phyloP scores from a whole-genome alignment of 1,284 basidiomycete genomes.

The Exobasidium rhododendri region DNA sequence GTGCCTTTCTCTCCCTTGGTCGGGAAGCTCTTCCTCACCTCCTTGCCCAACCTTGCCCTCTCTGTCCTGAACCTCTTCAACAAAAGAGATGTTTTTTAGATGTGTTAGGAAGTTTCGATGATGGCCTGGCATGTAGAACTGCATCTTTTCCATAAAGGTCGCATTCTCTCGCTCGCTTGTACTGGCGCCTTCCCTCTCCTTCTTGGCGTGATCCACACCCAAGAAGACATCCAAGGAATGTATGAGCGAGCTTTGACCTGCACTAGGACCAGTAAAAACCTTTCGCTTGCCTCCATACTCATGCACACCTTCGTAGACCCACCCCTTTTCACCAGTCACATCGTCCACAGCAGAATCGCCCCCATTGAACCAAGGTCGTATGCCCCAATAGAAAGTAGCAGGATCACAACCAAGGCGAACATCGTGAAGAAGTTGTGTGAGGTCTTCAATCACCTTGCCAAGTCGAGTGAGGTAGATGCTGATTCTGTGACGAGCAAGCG shows the following conservation, averaged over 20 bases:
- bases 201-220: constrained; percentile 67
- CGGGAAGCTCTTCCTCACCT: not conserved
- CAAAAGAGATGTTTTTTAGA: constrained; percentile 57
- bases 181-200: not conserved
- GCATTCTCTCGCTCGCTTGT: not conserved
- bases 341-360: constrained; percentile 63
- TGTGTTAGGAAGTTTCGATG: constrained; percentile 85
- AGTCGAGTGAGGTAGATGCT: constrained; percentile 66
- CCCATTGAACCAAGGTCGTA: constrained; percentile 90
- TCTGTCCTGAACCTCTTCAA: constrained; percentile 16
- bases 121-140: constrained; percentile 36
- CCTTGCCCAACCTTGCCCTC: not conserved
- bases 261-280: constrained; percentile 79
- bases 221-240: constrained; percentile 87
- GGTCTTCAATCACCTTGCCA: constrained; percentile 63
- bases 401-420: constrained; percentile 75
- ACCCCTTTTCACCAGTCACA: constrained; percentile 58
- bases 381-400: constrained; percentile 73
- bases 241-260: constrained; percentile 83
- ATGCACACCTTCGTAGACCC: constrained; percentile 74
- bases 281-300: constrained; percentile 29
- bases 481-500: constrained; percentile 62
- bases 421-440: constrained; percentile 27
- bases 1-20: not conserved
- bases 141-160: constrained; percentile 47